Evolutionary conservation across 129 eudicot species (phyloP), one percentile per base, ranked within the genome.

Genomic region (Chrysanthemum makinoi): DNA sequence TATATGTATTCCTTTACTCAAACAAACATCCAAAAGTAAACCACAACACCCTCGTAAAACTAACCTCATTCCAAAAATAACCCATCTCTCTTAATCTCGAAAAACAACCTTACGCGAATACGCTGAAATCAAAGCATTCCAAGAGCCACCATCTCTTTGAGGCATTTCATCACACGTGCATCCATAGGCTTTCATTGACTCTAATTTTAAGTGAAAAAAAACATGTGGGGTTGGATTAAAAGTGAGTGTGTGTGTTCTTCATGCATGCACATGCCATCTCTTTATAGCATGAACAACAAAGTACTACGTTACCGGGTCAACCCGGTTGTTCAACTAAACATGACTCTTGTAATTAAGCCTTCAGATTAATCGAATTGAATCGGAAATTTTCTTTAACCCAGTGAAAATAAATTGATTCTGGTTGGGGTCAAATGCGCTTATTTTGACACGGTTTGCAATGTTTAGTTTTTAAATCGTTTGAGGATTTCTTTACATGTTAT

Each of bases 151-250:
- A 80, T 91, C 89, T 80, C 89, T 83, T 0, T 55, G 53, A 56
- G 98, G 94, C 96, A 91, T 89, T 86, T 89, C 91, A 20, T 91
- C 91, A 72, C 96, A n/a, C 77, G 64, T 16, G 98, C 98, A 71
- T 88, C 87, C 96, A 64, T 88, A 91, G 12, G 84, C 57, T 30
- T 16, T 89, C 95, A 17, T 88, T 91, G 0, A 86, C 96, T 81
- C 96, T 47, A 22, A 22, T 22, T 72, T 86, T 88, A 47, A 91
- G 81, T 68, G 6, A 30, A 26, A 92, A 65, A 86, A 89, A 1
- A 78, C 14, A 0, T 96, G 91, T 15, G 98, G 98, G 43, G 80
- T 82, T 5, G 73, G 79, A 11, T 61, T 65, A 69, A 74, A 89
- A 17, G 89, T 86, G 39, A 83, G 18, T 2, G 33, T 28, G 33